Conservation (phyloP, 108 stramenopile species). For the Cyclotella cryptica region DNA sequence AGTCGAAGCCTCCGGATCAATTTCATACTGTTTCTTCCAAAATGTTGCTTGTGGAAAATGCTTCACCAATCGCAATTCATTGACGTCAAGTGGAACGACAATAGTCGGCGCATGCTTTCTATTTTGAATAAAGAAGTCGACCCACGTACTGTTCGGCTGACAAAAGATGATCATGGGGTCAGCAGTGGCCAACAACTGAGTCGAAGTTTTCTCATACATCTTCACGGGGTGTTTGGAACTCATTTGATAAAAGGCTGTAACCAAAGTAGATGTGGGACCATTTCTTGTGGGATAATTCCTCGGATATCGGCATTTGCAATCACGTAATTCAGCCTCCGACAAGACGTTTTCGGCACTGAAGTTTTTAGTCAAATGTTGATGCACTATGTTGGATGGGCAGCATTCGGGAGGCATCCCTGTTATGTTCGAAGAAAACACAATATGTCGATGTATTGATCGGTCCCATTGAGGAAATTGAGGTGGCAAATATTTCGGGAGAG, state of each 20-base stretch:
- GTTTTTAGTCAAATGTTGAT: slow-evolving; percentile 45
- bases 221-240: slow-evolving; percentile 51
- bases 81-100: slow-evolving; percentile 42
- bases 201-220: slow-evolving; percentile 48
- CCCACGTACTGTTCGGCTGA: slow-evolving; percentile 49
- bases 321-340: slow-evolving; percentile 37
- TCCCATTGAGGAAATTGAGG: slow-evolving; percentile 61
- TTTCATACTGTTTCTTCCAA: slow-evolving; percentile 59
- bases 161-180: slow-evolving; percentile 62
- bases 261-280: slow-evolving; percentile 39
- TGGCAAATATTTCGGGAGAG: slow-evolving; percentile 45
- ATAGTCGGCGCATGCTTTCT: slow-evolving; percentile 54
- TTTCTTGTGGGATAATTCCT: slow-evolving; percentile 43
- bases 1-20: slow-evolving; percentile 52
- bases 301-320: slow-evolving; percentile 52
- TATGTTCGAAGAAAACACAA: slow-evolving; percentile 16
- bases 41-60: slow-evolving; percentile 50
- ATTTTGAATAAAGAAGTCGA: slow-evolving; percentile 44
- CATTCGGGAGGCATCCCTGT: slow-evolving; percentile 50
- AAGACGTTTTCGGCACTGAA: slow-evolving; percentile 40
- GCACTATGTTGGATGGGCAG: slow-evolving; percentile 39
- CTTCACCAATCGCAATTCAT: slow-evolving; percentile 34
- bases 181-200: slow-evolving; percentile 40
- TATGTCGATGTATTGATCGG: slow-evolving; percentile 39
- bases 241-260: slow-evolving; percentile 60